Evolutionary conservation across 331 rosid species (phyloP).

Genomic region (Telfairia occidentalis): DNA sequence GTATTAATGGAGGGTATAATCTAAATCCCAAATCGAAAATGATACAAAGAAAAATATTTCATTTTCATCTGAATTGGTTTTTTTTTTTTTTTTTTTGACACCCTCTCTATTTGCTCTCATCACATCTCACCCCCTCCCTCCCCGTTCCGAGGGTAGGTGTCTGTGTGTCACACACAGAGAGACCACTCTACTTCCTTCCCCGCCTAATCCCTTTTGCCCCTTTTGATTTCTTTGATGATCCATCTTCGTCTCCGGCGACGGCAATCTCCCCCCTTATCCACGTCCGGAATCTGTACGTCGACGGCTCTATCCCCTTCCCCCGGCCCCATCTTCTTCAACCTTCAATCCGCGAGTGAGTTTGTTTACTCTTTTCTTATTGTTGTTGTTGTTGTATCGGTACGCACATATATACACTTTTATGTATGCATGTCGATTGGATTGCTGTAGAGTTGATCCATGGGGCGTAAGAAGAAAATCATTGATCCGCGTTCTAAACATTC

Average conservation of each 20-base stretch:
- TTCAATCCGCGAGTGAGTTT: conserved; percentile 24
- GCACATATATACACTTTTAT: background rate
- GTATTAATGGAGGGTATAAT: background rate
- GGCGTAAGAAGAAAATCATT: conserved; percentile 63
- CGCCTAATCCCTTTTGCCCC: background rate
- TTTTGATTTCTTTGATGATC: conserved; percentile 40
- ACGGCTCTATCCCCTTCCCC: conserved; percentile 1
- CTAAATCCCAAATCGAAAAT: background rate
- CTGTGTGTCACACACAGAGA: background rate
- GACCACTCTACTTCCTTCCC: conserved; percentile 4
- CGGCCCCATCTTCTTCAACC: background rate
- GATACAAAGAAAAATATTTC: background rate
- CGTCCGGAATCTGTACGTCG: background rate
- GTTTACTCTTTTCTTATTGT: background rate
- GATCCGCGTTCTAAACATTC: conserved; percentile 52
- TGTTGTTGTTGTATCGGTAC: background rate
- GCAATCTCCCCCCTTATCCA: background rate
- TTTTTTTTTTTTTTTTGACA: background rate
- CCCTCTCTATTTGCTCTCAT: background rate
- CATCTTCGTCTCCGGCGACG: conserved; percentile 20
- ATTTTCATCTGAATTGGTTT: background rate
- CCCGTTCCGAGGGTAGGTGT: conserved; percentile 22
- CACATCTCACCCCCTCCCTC: background rate
- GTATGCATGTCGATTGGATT: conserved; percentile 64
- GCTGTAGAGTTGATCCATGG: conserved; percentile 44